Evolutionary conservation across 192 early-diverging fungal species (phyloP), one percentile per base, ranked within the genome.

Genomic region (Thamnidium elegans): DNA sequence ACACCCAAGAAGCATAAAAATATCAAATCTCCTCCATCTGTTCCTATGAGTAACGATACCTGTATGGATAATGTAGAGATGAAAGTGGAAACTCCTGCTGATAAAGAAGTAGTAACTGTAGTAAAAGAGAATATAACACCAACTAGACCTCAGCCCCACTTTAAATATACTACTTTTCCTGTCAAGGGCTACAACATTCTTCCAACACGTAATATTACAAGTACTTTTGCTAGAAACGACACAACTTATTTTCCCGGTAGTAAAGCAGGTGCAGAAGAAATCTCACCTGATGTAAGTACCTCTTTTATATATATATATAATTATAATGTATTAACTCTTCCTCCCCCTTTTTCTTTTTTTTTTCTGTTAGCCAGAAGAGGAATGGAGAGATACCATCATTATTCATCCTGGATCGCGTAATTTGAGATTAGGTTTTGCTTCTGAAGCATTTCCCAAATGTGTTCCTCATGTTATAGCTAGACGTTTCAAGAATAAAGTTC

Each of bases 381-480:
- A 84, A 71, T 78, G 78, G 55, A 69, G 71, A 10, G 89, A 93
- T 67, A 84, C 90, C 15, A 81, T 95, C 61, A 87, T 95, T 14
- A 91, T 95, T 58, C 90, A 95, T 46, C 86, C 94, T 3, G 94
- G 94, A 45, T 95, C 94, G 53, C 77, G 87, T 52, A 84, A 86
- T 71, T 75, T 95, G 50, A 79, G 90, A 43, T 85, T 95, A n/a
- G 92, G 92, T 26, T 71, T 86, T 13, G 90, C 92, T 6, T 90
- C 89, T 13, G 92, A 96, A 52, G 85, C 92, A 0, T 86, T 90
- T 44, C 92, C 94, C 2, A 72, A 75, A 14, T 84, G 86, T 9
- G 76, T 92, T 0, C 92, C 92, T 20, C 90, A 96, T 59, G 84
- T 91, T 1, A 88, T 94, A 56, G 91, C 92, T 15, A 84, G 94